These are phyloP conservation scores for Allium fistulosum DNA, from an alignment of 106 monocot species.

Conservation along the genomic window DNA sequence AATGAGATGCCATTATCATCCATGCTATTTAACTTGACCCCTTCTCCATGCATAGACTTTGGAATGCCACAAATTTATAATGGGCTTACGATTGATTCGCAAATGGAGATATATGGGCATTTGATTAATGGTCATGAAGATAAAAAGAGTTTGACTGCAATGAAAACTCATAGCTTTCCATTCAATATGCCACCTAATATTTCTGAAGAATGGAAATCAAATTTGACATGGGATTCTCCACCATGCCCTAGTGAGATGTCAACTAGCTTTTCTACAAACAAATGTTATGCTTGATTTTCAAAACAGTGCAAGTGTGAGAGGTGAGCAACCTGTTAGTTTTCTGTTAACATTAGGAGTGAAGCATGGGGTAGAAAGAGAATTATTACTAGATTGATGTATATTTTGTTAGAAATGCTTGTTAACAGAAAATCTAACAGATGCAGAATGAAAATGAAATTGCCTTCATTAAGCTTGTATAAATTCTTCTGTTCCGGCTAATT, in stretches of 20 bases:
- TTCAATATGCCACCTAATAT: conserved; percentile 27
- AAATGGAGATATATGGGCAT: conserved; percentile 14
- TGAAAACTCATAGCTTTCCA: conserved; percentile 26
- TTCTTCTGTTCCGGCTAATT: no score
- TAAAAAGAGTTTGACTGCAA: neutral
- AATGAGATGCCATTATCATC: conserved; percentile 32
- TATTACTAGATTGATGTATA: conserved; percentile 11
- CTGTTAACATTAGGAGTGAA: conserved; percentile 27
- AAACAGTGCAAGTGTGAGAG: neutral
- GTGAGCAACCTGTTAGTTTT: conserved; percentile 31
- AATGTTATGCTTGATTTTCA: conserved; percentile 42
- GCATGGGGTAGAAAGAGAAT: neutral
- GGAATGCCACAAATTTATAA: conserved; percentile 20
- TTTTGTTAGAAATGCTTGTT: conserved; percentile 15
- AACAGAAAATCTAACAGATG: conserved; percentile 41
- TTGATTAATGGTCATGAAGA: conserved; percentile 11
- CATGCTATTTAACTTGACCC: conserved; percentile 24
- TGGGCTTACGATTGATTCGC: conserved; percentile 23
- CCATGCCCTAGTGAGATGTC: conserved; percentile 44
- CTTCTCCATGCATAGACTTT: conserved; percentile 34
- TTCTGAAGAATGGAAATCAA: conserved; percentile 64
- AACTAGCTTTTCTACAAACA: conserved; percentile 26
- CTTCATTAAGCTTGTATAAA: no score
- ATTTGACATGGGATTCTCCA: conserved; percentile 41
- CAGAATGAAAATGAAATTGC: conserved; percentile 7